phyloP scores from a whole-genome alignment of 192 early-diverging fungal genomes.

The Ambispora gerdemannii region DNA sequence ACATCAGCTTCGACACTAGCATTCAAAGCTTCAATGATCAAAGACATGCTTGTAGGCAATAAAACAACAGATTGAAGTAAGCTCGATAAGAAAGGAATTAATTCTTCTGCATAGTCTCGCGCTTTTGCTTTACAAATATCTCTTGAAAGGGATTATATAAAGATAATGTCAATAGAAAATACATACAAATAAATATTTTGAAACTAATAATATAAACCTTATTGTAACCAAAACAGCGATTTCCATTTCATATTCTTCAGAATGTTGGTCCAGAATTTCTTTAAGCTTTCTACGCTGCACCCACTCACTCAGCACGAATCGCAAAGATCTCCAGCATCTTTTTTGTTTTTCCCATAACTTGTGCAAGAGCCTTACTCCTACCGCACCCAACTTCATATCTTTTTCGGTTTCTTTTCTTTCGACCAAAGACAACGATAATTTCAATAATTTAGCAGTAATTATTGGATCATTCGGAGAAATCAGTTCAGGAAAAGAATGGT shows the following conservation, averaged over 20 bases:
- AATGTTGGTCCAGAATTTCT: conserved; percentile 28
- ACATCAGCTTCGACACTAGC: conserved; percentile 42
- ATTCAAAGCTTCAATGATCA: conserved; percentile 50
- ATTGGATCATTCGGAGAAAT: conserved; percentile 45
- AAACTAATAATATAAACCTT: conserved; percentile 32
- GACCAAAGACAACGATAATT: conserved; percentile 43
- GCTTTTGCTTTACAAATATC: conserved; percentile 46
- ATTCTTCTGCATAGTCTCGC: conserved; percentile 42
- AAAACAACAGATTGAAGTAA: conserved; percentile 47
- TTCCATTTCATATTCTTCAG: conserved; percentile 46
- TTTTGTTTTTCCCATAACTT: conserved; percentile 47
- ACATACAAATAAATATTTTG: neutral
- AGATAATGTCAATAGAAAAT: neutral
- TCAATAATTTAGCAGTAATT: conserved; percentile 48
- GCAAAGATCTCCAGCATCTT: conserved; percentile 52
- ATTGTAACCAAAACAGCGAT: conserved; percentile 49
- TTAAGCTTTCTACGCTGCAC: conserved; percentile 39
- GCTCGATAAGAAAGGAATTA: conserved; percentile 50
- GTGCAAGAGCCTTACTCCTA: conserved; percentile 48
- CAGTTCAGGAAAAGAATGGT: conserved; percentile 44
- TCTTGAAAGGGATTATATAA: conserved; percentile 27
- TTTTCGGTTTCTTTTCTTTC: conserved; percentile 29
- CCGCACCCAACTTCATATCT: conserved; percentile 38
- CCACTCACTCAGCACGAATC: conserved; percentile 51
- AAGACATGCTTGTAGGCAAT: conserved; percentile 39